phyloP scores from a whole-genome alignment of 1,284 basidiomycete species.

The Meira nashicola region DNA sequence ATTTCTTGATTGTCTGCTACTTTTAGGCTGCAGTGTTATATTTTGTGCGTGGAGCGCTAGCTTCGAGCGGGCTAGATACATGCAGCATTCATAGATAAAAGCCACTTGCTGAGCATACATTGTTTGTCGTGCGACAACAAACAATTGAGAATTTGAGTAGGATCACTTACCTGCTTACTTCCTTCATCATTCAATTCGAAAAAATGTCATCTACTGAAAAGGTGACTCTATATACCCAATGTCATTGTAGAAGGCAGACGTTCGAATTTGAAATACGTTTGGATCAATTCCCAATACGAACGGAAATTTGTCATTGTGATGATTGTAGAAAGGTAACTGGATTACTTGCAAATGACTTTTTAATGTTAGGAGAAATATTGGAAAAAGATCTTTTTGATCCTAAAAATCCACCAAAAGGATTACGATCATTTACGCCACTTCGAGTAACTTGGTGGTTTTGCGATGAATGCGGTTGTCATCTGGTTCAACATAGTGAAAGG shows the following conservation, averaged over 20 bases:
- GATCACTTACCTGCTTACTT: too few relatives aligned
- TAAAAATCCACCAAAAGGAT: not conserved
- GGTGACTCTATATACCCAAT: conserved; percentile 3
- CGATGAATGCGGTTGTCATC: conserved; percentile 6
- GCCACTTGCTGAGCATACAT: too few relatives aligned
- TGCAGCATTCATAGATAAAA: too few relatives aligned
- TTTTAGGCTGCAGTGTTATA: too few relatives aligned
- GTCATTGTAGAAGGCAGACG: conserved; percentile 7
- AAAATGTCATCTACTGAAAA: too few relatives aligned
- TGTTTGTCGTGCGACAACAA: too few relatives aligned
- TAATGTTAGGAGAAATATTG: not conserved
- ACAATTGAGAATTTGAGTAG: too few relatives aligned
- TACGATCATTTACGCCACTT: not conserved
- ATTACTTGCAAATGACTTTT: conserved; percentile 4
- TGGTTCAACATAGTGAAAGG: not conserved
- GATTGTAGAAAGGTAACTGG: conserved; percentile 7
- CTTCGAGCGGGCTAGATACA: too few relatives aligned
- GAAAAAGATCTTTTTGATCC: conserved; percentile 5
- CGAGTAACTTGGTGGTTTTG: conserved; percentile 8
- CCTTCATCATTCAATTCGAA: too few relatives aligned
- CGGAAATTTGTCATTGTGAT: conserved; percentile 5
- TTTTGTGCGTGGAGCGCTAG: too few relatives aligned
- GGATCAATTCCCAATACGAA: not conserved
- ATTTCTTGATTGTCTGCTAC: too few relatives aligned
- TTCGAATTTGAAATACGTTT: not conserved